Evolutionary conservation across 2,329 filamentous ascomycete species (phyloP).

Genomic region (Phyllosticta citrichinensis): DNA sequence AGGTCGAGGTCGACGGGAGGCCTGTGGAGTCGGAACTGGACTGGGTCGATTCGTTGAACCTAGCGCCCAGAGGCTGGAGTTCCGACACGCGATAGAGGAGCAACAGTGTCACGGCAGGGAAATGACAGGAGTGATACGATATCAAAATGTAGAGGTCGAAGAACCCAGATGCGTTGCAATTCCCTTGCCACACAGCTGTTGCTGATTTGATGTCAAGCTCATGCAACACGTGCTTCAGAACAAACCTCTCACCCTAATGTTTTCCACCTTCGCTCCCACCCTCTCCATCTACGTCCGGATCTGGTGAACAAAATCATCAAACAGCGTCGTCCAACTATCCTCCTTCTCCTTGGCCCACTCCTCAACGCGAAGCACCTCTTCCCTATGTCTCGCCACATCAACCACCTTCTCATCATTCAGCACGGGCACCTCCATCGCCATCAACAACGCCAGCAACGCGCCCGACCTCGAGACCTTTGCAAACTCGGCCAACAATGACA

Average conservation of each 20-base stretch:
- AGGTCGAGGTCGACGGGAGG: no score
- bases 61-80: no score
- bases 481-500: slow-evolving; percentile 39
- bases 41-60: no score
- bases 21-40: no score
- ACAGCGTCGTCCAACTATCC: slow-evolving; percentile 6
- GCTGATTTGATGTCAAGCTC: no score
- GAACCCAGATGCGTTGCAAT: no score
- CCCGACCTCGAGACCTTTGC: slow-evolving; percentile 34
- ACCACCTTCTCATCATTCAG: slow-evolving; percentile 46
- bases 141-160: no score
- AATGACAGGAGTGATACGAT: no score
- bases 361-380: slow-evolving; percentile 32
- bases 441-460: slow-evolving; percentile 47
- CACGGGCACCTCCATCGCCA: slow-evolving; percentile 41
- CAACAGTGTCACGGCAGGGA: no score
- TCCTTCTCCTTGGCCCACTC: slow-evolving; percentile 10
- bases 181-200: no score
- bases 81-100: no score
- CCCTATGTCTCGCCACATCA: slow-evolving; percentile 27
- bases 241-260: neutral
- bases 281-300: neutral
- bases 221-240: no score
- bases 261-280: neutral
- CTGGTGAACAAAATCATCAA: slow-evolving; percentile 8